Evolutionary conservation across 768 basidiomycete species (phyloP), one percentile per base, ranked within the genome.

Genomic region (Rhodocollybia butyracea): DNA sequence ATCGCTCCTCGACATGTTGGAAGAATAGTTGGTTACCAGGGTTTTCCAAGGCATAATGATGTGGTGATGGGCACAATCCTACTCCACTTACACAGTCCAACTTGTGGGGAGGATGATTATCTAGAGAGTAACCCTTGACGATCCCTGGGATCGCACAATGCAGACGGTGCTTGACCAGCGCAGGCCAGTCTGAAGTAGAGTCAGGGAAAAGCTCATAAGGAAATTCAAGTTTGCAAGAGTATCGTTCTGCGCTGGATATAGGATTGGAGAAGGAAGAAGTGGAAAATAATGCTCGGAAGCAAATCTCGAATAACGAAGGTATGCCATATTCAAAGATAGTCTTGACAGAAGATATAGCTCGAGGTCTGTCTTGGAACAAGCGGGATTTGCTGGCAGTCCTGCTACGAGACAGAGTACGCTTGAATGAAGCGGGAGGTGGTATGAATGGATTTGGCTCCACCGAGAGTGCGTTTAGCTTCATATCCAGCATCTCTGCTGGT

Each of bases 391-490:
- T 51, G 0, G 2, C 12, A 0, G 47, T 24, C 39, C 32, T 10
- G 3, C 57, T 51, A 32, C 55, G 26, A 5, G 47, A 48, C 3
- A 63, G 55, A 26, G 60, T 56, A 24, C 59, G 58, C 30, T 53
- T 46, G 34, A 53, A 54, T 8, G 21, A 17, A 52, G 53, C 22
- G 67, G 72, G 56, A 5, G 72, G 73, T 11, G 46, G 50, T 3
- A 81, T 57, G 67, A 88, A 90, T 0, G 80, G 86, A 59, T 91
- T 91, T 0, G 82, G 84, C 36, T 79, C 65, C 2, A 89, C 63
- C 19, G 63, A 59, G 5, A 89, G 69, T 8, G 64, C 71, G 19
- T 63, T 63, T 1, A 89, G 70, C n/a, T 65, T 72, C 79, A 88
- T 82, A 29, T 69, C 63, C n/a, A 77, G 66, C 64, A 90, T 77